These are phyloP conservation scores for Cyathus striatus DNA, from an alignment of 768 basidiomycete species.

Conservation along the genomic window DNA sequence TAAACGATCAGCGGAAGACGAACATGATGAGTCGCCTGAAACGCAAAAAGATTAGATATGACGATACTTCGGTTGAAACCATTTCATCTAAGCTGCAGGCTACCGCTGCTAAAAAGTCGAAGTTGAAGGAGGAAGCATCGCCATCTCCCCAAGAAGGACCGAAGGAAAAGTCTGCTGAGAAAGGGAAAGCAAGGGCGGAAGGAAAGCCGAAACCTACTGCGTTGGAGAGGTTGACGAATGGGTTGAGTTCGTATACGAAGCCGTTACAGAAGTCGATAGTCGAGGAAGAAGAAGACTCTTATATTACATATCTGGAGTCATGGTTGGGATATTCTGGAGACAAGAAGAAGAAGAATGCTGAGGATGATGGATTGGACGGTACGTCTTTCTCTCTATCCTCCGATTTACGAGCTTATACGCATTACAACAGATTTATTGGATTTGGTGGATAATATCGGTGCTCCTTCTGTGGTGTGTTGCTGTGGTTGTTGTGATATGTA, in stretches of 20 bases:
- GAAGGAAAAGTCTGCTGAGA: background rate
- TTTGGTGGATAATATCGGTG: conserved; percentile 36
- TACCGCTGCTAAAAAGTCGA: background rate
- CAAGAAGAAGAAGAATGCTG: conserved; percentile 39
- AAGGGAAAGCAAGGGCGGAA: background rate
- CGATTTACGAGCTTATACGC: background rate
- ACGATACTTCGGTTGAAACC: background rate
- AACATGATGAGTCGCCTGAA: conserved; percentile 41
- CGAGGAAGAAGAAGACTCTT: conserved; percentile 72
- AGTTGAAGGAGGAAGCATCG: background rate
- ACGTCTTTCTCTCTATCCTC: conserved; percentile 10
- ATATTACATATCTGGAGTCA: conserved; percentile 80
- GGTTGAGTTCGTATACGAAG: background rate
- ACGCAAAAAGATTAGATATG: conserved; percentile 41
- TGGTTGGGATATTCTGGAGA: conserved; percentile 58
- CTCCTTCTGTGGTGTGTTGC: conserved; percentile 7
- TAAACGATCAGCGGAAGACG: conserved; percentile 34
- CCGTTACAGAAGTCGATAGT: conserved; percentile 6
- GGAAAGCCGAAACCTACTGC: conserved; percentile 1
- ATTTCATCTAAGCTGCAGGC: background rate
- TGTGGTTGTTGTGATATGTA: background rate
- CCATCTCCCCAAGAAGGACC: background rate
- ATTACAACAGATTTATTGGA: conserved; percentile 45
- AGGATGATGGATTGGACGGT: conserved; percentile 87
- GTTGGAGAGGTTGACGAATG: background rate